These are phyloP conservation scores for Alternaria conjuncta DNA, from an alignment of 2,329 filamentous ascomycete species.

Conservation along the genomic window DNA sequence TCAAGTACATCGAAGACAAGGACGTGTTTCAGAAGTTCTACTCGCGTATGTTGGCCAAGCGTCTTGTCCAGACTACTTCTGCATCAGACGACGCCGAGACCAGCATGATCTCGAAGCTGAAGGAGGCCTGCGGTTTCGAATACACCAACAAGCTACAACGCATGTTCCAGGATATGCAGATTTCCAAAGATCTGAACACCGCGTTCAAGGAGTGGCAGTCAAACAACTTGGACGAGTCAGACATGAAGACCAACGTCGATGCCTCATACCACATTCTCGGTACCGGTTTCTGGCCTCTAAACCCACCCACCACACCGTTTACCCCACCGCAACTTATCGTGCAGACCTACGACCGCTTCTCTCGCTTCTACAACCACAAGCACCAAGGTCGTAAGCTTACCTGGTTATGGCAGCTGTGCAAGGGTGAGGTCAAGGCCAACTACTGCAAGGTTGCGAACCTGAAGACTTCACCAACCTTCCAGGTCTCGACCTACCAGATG, in stretches of 20 bases:
- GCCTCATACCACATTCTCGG: slow-evolving; percentile 92
- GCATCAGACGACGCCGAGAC: slow-evolving; percentile 97
- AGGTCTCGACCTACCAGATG: slow-evolving; percentile 98
- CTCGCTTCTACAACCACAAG: slow-evolving; percentile 92
- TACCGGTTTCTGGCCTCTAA: slow-evolving; percentile 96
- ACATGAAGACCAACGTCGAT: slow-evolving; percentile 75
- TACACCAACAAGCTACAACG: slow-evolving; percentile 99
- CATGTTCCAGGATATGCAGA: slow-evolving; percentile 99
- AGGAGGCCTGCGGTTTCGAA: slow-evolving; percentile 97
- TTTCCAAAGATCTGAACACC: slow-evolving; percentile 94
- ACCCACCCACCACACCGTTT: slow-evolving; percentile 85
- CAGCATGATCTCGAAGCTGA: slow-evolving; percentile 99
- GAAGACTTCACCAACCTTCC: slow-evolving; percentile 94
- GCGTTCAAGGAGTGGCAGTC: slow-evolving; percentile 82
- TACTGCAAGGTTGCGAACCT: slow-evolving; percentile 72
- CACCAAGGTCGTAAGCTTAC: slow-evolving; percentile 95
- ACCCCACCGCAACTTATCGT: slow-evolving; percentile 84
- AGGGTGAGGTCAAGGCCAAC: slow-evolving; percentile 92
- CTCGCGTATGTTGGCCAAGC: slow-evolving; percentile 92
- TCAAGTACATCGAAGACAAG: slow-evolving; percentile 99
- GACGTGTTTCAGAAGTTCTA: slow-evolving; percentile 99
- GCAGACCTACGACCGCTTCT: slow-evolving; percentile 87
- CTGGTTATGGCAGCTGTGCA: slow-evolving; percentile 98
- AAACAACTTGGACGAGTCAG: slow-evolving; percentile 67
- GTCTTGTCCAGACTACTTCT: slow-evolving; percentile 91